Conservation (phyloP, 257 asterid species). For the Eucommia ulmoides region DNA sequence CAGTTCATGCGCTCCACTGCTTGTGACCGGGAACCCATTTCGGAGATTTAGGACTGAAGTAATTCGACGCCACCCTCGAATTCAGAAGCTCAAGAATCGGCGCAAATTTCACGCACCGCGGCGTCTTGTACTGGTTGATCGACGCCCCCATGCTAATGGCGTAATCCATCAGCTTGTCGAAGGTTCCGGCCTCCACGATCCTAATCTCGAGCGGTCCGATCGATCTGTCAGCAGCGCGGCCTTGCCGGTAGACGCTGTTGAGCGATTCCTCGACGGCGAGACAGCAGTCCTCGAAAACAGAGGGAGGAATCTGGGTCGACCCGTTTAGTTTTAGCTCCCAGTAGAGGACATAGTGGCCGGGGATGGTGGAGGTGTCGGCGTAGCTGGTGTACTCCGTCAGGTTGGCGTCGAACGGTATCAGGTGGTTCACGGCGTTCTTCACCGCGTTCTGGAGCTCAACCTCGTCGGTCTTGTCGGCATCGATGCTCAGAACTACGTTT, state of each 20-base stretch:
- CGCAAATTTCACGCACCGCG: conserved; percentile 67
- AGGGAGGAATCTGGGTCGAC: conserved; percentile 56
- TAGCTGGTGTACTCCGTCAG: conserved; percentile 74
- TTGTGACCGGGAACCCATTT: conserved; percentile 59
- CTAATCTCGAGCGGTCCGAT: conserved; percentile 87
- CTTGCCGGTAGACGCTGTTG: conserved; percentile 70
- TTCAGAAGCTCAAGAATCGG: conserved; percentile 73
- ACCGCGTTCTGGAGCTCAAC: conserved; percentile 88
- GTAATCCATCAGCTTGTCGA: conserved; percentile 89
- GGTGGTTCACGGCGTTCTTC: conserved; percentile 43
- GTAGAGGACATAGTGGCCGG: conserved; percentile 77
- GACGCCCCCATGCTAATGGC: conserved; percentile 85
- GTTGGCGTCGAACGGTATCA: conserved; percentile 50
- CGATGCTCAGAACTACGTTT: conserved; percentile 78
- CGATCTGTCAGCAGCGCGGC: conserved; percentile 51
- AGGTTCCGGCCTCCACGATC: conserved; percentile 63
- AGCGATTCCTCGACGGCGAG: conserved; percentile 73
- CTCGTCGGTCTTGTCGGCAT: conserved; percentile 82
- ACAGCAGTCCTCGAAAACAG: conserved; percentile 80
- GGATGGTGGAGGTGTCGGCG: conserved; percentile 52
- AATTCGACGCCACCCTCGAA: conserved; percentile 38
- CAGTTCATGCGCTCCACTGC: conserved; percentile 53
- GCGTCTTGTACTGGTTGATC: conserved; percentile 84
- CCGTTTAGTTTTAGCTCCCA: conserved; percentile 61
- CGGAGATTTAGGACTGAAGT: conserved; percentile 81